Base-by-base conservation (phyloP, 345 rosid species). In the Alliaria petiolata region DNA sequence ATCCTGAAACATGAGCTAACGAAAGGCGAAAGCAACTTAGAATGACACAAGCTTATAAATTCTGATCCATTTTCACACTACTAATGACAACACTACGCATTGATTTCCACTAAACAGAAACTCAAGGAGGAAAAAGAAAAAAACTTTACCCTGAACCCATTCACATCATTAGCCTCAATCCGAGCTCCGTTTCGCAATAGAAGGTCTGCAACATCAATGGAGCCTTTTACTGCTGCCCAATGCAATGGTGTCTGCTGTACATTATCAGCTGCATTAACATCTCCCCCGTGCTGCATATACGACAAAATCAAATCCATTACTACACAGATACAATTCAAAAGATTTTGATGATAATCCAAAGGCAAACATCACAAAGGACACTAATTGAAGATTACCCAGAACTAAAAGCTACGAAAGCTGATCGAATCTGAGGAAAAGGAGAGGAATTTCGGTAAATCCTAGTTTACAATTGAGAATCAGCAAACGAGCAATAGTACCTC, bases 181-280 rank as follows among this genome's bases (percentile, higher is more conserved):
- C 84, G 80, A 76, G 91, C 97, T 72, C 95, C 97, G 62, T 81
- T 79, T 71, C 76, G 88, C 72, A 93, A 46, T 46, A 93, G 82
- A 63, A 88, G 80, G 76, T 90, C 95, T 1, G 89, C 88, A 22
- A 80, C 89, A 10, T 87, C 74, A 62, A 83, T 65, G 3, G 89
- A 84, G 65, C 97, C 89, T 44, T 88, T 87, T 52, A 88, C 98
- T 1, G 98, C 93, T 2, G 98, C 96, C 98, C 98, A 91, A 76
- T 93, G 97, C 75, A 93, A 74, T 0, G 98, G 85, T 3, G 96
- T 85, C 78, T 93, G 97, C 71, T 76, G 30, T 46, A 82, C 52
- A 70, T 79, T 84, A 71, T 90, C 98, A 43, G 65, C 53, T 34
- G 92, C 84, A 68, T 89, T 85, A 38, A 84, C 95, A 81, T 89